phyloP scores from a whole-genome alignment of 805 yeast species.

The Pichia scutulata region DNA sequence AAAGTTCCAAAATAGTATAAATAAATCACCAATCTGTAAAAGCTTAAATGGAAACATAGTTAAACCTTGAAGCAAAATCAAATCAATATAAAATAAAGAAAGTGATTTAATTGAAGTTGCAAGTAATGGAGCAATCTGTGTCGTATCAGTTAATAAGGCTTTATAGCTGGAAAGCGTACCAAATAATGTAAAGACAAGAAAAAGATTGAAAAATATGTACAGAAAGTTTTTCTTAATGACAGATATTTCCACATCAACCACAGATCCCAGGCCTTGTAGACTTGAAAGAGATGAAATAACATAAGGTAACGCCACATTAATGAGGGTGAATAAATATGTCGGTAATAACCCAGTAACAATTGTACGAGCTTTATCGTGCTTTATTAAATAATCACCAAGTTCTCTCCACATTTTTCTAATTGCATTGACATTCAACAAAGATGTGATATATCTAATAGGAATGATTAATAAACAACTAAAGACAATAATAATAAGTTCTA shows the following conservation, averaged over 20 bases:
- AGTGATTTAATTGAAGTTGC: conserved; percentile 45
- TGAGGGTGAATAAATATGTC: conserved; percentile 48
- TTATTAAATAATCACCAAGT: conserved; percentile 43
- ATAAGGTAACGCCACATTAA: conserved; percentile 48
- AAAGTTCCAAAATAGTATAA: conserved; percentile 37
- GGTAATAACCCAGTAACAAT: conserved; percentile 57
- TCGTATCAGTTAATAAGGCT: conserved; percentile 49
- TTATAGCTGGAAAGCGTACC: conserved; percentile 57
- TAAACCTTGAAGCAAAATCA: conserved; percentile 63
- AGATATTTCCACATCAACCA: conserved; percentile 52
- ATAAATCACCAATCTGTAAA: conserved; percentile 48
- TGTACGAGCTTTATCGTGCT: conserved; percentile 45
- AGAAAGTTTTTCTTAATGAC: conserved; percentile 52
- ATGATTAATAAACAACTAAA: conserved; percentile 46
- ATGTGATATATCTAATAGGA: conserved; percentile 49
- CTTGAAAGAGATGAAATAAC: conserved; percentile 43
- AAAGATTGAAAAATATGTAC: conserved; percentile 53
- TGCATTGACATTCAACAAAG: conserved; percentile 48
- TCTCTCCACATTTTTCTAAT: conserved; percentile 53
- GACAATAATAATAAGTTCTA: conserved; percentile 35
- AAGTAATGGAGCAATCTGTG: conserved; percentile 47
- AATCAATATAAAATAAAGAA: conserved; percentile 48
- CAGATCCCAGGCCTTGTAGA: conserved; percentile 46
- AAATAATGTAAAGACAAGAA: conserved; percentile 52
- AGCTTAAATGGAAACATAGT: conserved; percentile 55